phyloP scores from a whole-genome alignment of 2,329 filamentous ascomycete genomes.

The Amauroascus verrucosus region DNA sequence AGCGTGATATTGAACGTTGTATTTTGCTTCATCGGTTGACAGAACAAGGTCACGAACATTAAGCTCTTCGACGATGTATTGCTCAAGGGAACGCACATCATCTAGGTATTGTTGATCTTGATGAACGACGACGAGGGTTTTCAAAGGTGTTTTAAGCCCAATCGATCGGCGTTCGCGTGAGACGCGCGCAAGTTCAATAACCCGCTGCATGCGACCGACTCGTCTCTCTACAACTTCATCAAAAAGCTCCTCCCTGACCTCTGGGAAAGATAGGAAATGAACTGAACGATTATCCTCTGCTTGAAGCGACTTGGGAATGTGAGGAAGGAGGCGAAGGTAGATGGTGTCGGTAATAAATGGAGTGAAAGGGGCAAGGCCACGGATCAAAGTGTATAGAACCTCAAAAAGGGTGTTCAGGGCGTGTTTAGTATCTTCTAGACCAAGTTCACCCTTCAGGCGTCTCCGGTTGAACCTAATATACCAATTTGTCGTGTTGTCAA shows the following conservation, averaged over 20 bases:
- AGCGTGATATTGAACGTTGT: slow-evolving; percentile 85
- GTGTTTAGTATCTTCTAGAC: slow-evolving; percentile 73
- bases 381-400: slow-evolving; percentile 77
- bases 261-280: slow-evolving; percentile 84
- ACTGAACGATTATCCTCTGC: slow-evolving; percentile 72
- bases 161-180: slow-evolving; percentile 76
- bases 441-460: slow-evolving; percentile 80
- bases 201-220: slow-evolving; percentile 84
- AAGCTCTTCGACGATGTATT: slow-evolving; percentile 84
- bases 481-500: slow-evolving; percentile 97
- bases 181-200: slow-evolving; percentile 82
- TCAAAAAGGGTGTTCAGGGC: slow-evolving; percentile 92
- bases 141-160: slow-evolving; percentile 81
- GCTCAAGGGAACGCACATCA: slow-evolving; percentile 73
- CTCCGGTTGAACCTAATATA: slow-evolving; percentile 93
- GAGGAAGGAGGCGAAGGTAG: slow-evolving; percentile 69
- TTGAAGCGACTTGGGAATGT: slow-evolving; percentile 62
- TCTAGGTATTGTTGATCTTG: slow-evolving; percentile 71
- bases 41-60: slow-evolving; percentile 80
- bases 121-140: slow-evolving; percentile 81
- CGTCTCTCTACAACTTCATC: slow-evolving; percentile 75
- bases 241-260: slow-evolving; percentile 79
- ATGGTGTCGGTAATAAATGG: slow-evolving; percentile 95
- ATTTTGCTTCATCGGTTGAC: slow-evolving; percentile 76
- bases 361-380: slow-evolving; percentile 84